Evolutionary conservation across 148 eudicot genomes (phyloP), one percentile per base, ranked within the genome.

Genomic region (Chenopodium album): DNA sequence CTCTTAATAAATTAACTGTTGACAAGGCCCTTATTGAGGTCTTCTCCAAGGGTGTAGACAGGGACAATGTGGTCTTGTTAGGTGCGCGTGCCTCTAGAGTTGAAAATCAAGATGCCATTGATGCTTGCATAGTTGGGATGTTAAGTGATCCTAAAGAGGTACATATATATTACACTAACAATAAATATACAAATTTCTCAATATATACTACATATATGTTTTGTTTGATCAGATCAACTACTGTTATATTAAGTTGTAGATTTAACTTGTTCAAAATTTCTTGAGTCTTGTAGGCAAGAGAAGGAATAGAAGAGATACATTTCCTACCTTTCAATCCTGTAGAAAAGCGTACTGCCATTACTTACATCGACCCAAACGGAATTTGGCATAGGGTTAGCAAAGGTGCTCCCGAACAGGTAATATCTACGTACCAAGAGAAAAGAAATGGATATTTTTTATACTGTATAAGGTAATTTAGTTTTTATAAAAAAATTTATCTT

Each of bases 381-480:
- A 64, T 84, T 60, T 93, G 97, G 97, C 92, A 90, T 72, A 90
- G 97, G 78, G 79, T 84, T 75, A 92, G 95, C 88, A 93, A 93
- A 87, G 97, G 97, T 86, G 95, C 97, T 62, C 97, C 97, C 47
- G 97, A 93, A 76, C 90, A 93, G 88, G 97, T 93, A 87, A n/a
- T 14, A 54, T 34, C 4, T 17, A 41, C 29, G 29, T 28, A 28
- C 6, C 46, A 54, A 22, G 4, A 46, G 22, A n/a, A 65, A 23
- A 23, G 23, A 63, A 16, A 73, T 47, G 48, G 10, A 28, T 44
- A 73, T 50, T 34, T 62, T n/a, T 52, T 16, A 31, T 11, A 23
- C 2, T 1, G 9, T 3, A 32, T 3, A 32, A 20, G 3, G 7
- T 16, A 17, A 62, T 2, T 6, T 31, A 50, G 54, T 11, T 50